These are phyloP conservation scores for Cornus controversa DNA, from an alignment of 148 eudicot genomes.

Conservation along the genomic window DNA sequence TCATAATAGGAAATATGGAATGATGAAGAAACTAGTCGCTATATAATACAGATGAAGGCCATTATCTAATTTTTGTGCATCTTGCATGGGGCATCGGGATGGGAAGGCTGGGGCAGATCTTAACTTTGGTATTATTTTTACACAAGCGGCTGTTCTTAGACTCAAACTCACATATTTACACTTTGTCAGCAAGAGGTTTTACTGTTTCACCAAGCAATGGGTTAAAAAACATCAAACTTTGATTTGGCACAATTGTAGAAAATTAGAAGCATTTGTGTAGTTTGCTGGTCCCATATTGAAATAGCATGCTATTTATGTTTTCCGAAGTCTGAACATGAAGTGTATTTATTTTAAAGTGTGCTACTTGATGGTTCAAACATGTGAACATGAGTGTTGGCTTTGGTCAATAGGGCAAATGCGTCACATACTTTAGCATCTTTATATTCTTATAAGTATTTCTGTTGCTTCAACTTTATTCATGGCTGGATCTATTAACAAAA, in stretches of 20 bases:
- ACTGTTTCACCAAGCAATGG: no score
- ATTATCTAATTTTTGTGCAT: no score
- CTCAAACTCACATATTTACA: no score
- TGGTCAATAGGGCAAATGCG: neutral
- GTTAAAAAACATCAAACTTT: neutral
- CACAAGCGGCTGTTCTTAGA: no score
- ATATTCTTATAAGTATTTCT: neutral
- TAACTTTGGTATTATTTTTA: no score
- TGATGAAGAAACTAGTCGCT: neutral
- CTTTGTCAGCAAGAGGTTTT: no score
- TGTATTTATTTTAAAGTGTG: neutral
- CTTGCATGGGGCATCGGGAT: no score
- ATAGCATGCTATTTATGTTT: neutral
- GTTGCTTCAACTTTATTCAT: neutral
- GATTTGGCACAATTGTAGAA: neutral
- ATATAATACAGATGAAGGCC: neutral
- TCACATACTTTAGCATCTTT: neutral
- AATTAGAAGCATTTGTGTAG: neutral
- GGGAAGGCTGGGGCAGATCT: no score
- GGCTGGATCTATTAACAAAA: neutral
- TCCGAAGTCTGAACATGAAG: neutral
- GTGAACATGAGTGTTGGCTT: neutral
- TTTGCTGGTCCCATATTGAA: neutral
- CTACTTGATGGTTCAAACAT: neutral
- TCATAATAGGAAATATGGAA: neutral